Conservation (phyloP, 2,329 filamentous ascomycete genomes). For the Penicillium sp. region DNA sequence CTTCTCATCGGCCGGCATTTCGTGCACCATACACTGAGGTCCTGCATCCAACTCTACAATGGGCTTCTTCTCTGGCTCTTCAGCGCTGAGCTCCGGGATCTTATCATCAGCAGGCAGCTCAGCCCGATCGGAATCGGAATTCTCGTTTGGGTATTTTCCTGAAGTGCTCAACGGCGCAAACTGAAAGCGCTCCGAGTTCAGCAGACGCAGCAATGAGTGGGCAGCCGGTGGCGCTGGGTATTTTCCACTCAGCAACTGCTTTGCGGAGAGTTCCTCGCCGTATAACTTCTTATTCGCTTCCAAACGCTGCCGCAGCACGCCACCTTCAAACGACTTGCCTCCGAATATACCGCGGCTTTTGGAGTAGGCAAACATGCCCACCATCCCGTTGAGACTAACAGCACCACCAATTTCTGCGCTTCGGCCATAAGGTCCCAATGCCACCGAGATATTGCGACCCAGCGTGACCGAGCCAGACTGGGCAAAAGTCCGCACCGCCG, state of each 20-base stretch:
- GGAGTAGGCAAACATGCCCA: conserved; percentile 89
- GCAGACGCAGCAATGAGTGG: conserved; percentile 70
- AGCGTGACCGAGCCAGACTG: conserved; percentile 83
- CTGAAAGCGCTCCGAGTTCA: conserved; percentile 56
- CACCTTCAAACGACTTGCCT: conserved; percentile 85
- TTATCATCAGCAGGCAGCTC: too few relatives aligned
- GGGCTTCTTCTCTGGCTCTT: too few relatives aligned
- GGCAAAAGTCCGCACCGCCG: conserved; percentile 82
- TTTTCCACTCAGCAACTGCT: conserved; percentile 69
- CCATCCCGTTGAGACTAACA: conserved; percentile 75
- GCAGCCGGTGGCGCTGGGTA: conserved; percentile 72
- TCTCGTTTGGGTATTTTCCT: too few relatives aligned
- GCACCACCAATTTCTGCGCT: conserved; percentile 92
- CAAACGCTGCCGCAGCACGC: conserved; percentile 80
- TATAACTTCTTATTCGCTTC: conserved; percentile 96
- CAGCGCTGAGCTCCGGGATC: too few relatives aligned
- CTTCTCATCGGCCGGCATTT: background rate
- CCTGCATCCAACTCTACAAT: background rate
- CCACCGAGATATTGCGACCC: conserved; percentile 89
- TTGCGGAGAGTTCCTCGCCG: conserved; percentile 70
- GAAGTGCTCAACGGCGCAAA: too few relatives aligned
- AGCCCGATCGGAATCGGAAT: too few relatives aligned
- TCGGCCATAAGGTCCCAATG: conserved; percentile 74
- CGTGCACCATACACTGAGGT: background rate
- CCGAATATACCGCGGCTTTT: conserved; percentile 96